Conservation (phyloP, 2,329 filamentous ascomycete genomes). For the Aspergillus sp. region DNA sequence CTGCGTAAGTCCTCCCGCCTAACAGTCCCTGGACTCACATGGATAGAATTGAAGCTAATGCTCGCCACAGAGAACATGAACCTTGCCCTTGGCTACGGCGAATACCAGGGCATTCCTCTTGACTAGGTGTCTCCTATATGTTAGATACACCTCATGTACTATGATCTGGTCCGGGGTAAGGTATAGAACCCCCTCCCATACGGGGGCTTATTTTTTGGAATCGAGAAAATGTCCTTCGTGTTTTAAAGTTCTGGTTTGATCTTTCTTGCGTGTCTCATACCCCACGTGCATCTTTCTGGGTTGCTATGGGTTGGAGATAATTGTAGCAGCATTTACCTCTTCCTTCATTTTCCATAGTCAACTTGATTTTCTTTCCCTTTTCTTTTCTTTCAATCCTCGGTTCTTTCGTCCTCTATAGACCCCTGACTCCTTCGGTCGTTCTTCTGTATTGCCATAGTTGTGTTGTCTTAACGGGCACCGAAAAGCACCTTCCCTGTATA, state of each 20-base stretch:
- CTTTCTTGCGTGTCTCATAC: slow-evolving; percentile 29
- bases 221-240: slow-evolving; percentile 15
- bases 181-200: slow-evolving; percentile 17
- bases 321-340: slow-evolving; percentile 21
- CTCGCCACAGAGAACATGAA: slow-evolving; percentile 79
- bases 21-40: not conserved
- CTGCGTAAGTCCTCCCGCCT: slow-evolving; percentile 65
- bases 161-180: slow-evolving; percentile 21
- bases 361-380: slow-evolving; percentile 17
- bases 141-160: slow-evolving; percentile 21
- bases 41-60: not conserved
- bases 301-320: slow-evolving; percentile 31
- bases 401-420: slow-evolving; percentile 19
- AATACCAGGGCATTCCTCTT: slow-evolving; percentile 82
- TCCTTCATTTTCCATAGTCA: slow-evolving; percentile 27
- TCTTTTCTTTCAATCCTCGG: slow-evolving; percentile 14
- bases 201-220: slow-evolving; percentile 14
- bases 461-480: not conserved
- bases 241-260: slow-evolving; percentile 11
- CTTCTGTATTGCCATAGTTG: not conserved
- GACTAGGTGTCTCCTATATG: slow-evolving; percentile 39
- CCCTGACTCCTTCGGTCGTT: not conserved
- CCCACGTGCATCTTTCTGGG: slow-evolving; percentile 30
- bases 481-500: not conserved
- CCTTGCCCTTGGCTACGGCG: slow-evolving; percentile 80